Percentiles rank a stretch among this genome's conserved stretches.
Conservation (phyloP, 805 yeast species). For the Yarrowia porcina region DNA sequence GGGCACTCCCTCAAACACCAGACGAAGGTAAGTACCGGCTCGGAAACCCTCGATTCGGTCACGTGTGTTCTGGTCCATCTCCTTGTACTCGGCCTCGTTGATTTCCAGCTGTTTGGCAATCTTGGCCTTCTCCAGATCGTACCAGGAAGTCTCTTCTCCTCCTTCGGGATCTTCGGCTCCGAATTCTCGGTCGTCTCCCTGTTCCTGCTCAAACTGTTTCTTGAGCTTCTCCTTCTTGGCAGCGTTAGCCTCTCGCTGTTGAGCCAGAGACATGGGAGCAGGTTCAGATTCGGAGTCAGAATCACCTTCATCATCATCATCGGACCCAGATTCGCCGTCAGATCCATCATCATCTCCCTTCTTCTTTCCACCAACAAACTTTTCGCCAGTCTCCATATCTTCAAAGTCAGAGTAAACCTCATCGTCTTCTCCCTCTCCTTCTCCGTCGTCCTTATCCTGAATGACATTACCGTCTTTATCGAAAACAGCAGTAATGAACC, state of each 20-base stretch:
- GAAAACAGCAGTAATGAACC: conserved; percentile 29
- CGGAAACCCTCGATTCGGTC: conserved; percentile 82
- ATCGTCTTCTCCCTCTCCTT: conserved; percentile 38
- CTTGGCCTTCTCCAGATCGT: conserved; percentile 92
- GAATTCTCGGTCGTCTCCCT: conserved; percentile 61
- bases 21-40: conserved; percentile 90
- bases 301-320: conserved; percentile 34
- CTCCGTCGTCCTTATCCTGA: conserved; percentile 30
- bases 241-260: conserved; percentile 76
- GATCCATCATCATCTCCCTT: neutral
- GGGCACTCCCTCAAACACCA: conserved; percentile 79
- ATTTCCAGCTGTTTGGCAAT: conserved; percentile 95
- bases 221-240: conserved; percentile 84
- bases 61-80: conserved; percentile 73
- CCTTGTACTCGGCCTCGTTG: conserved; percentile 64
- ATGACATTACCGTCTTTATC: conserved; percentile 32
- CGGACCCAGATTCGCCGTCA: conserved; percentile 33
- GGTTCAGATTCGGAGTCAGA: conserved; percentile 42
- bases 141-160: conserved; percentile 81
- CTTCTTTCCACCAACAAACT: conserved; percentile 32
- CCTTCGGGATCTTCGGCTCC: conserved; percentile 76
- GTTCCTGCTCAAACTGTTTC: conserved; percentile 85
- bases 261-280: conserved; percentile 48
- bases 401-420: conserved; percentile 44
- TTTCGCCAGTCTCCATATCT: conserved; percentile 41